These are phyloP conservation scores for Aureobasidium melanogenum DNA, from an alignment of 2,329 filamentous ascomycete genomes.

Conservation along the genomic window DNA sequence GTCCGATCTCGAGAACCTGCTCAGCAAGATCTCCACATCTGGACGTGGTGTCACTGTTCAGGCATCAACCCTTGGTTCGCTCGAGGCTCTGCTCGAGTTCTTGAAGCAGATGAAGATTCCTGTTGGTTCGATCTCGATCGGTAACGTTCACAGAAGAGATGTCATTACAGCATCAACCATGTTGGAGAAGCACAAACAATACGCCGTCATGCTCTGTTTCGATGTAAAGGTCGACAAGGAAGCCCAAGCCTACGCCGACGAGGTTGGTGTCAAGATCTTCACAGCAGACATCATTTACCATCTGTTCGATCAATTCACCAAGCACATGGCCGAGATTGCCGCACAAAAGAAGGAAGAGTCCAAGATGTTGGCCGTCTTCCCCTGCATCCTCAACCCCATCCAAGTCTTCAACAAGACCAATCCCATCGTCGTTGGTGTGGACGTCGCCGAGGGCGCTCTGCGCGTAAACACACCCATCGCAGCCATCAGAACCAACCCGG, in stretches of 20 bases:
- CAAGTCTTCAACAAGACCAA: constrained; percentile 98
- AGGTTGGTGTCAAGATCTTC: constrained; percentile 94
- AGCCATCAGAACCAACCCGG: constrained; percentile 71
- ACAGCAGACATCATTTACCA: constrained; percentile 99
- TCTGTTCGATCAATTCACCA: constrained; percentile 91
- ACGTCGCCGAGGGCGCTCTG: constrained; percentile 85
- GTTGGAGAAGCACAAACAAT: constrained; percentile 91
- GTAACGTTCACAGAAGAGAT: constrained; percentile 95
- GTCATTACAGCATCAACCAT: constrained; percentile 90
- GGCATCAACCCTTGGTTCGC: constrained; percentile 90
- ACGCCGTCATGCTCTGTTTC: constrained; percentile 98
- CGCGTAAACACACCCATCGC: constrained; percentile 83
- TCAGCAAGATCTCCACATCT: constrained; percentile 83
- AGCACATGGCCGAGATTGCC: constrained; percentile 78
- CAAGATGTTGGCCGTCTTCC: constrained; percentile 94
- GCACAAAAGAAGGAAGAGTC: constrained; percentile 94
- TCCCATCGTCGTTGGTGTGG: constrained; percentile 90
- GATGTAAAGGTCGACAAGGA: constrained; percentile 99
- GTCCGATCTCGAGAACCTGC: constrained; percentile 81
- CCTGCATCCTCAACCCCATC: constrained; percentile 80
- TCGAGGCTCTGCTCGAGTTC: constrained; percentile 95
- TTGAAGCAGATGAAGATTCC: constrained; percentile 93
- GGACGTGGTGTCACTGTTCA: constrained; percentile 95
- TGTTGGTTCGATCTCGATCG: constrained; percentile 93
- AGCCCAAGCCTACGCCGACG: constrained; percentile 79